Conservation (phyloP, 169 alveolate genomes). For the Eimeria nieschulzi region DNA sequence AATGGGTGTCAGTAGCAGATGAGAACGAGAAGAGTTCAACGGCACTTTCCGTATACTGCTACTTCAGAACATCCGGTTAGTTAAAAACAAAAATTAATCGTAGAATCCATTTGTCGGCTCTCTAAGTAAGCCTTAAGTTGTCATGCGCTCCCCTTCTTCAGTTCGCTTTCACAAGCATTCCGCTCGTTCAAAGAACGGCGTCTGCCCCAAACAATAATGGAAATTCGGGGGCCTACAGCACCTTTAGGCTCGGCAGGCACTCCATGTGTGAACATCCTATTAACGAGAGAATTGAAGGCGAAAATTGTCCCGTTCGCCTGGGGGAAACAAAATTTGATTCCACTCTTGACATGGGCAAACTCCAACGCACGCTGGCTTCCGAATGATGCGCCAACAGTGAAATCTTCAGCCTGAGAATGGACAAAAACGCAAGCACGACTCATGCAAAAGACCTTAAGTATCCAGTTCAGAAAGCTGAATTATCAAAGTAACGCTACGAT, state of each 20-base stretch:
- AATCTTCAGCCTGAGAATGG: constrained; percentile 70
- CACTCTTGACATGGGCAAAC: constrained; percentile 67
- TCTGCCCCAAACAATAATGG: constrained; percentile 73
- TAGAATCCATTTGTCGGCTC: too few species aligned
- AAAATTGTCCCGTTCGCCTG: constrained; percentile 72
- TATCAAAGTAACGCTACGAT: too few species aligned
- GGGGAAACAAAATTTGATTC: constrained; percentile 48
- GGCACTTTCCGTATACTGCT: too few species aligned
- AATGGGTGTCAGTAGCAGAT: too few species aligned
- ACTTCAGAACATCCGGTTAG: too few species aligned
- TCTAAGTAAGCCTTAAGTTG: too few species aligned
- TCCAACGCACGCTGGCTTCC: constrained; percentile 79
- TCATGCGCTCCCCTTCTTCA: not conserved
- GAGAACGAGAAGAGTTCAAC: too few species aligned
- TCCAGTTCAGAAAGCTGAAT: not conserved
- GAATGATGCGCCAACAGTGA: constrained; percentile 81
- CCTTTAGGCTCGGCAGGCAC: constrained; percentile 52
- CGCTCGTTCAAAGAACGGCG: constrained; percentile 37
- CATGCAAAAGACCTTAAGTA: not conserved
- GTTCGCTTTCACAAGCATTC: constrained; percentile 64
- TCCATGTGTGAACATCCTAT: constrained; percentile 70
- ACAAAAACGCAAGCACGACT: not conserved
- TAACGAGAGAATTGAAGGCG: constrained; percentile 65
- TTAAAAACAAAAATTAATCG: too few species aligned
- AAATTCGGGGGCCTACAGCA: constrained; percentile 62